phyloP scores from a whole-genome alignment of 1,139 yeast species.

The Schizosaccharomyces versatilis region DNA sequence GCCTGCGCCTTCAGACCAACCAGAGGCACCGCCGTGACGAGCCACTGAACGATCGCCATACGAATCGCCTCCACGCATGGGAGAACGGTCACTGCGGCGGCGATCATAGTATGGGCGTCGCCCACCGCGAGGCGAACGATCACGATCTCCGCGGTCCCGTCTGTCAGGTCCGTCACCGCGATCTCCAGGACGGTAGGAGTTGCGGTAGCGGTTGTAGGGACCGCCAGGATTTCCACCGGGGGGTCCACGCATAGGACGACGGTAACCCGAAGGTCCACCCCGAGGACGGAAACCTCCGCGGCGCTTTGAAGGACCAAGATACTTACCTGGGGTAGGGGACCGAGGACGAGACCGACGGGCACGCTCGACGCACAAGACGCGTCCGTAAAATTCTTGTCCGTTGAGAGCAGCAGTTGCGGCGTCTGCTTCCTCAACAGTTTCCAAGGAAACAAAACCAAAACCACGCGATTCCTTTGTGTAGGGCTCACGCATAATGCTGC shows the following conservation, averaged over 20 bases:
- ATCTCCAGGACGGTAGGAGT: not conserved
- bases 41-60: no score
- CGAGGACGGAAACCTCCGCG: not conserved
- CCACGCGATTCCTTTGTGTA: slow-evolving; percentile 22
- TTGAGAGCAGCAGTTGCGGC: slow-evolving; percentile 19
- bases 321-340: slow-evolving; percentile 24
- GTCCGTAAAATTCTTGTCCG: slow-evolving; percentile 19
- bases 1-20: no score
- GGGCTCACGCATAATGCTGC: slow-evolving; percentile 22
- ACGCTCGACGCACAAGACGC: slow-evolving; percentile 18
- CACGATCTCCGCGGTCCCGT: slow-evolving; percentile 11
- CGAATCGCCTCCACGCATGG: slow-evolving; percentile 8
- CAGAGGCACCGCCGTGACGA: no score
- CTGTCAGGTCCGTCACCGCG: slow-evolving; percentile 12
- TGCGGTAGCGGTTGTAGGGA: not conserved
- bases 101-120: slow-evolving; percentile 13
- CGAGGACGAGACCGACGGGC: slow-evolving; percentile 22
- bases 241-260: not conserved
- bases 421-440: slow-evolving; percentile 18
- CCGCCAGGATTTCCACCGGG: no score
- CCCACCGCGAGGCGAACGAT: slow-evolving; percentile 12
- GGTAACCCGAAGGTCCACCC: not conserved
- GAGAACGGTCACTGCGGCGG: slow-evolving; percentile 12
- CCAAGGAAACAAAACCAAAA: slow-evolving; percentile 22
- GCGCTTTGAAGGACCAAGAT: slow-evolving; percentile 22